Conservation (phyloP, 2,329 filamentous ascomycete species). For the Aspergillus thermomutatus region DNA sequence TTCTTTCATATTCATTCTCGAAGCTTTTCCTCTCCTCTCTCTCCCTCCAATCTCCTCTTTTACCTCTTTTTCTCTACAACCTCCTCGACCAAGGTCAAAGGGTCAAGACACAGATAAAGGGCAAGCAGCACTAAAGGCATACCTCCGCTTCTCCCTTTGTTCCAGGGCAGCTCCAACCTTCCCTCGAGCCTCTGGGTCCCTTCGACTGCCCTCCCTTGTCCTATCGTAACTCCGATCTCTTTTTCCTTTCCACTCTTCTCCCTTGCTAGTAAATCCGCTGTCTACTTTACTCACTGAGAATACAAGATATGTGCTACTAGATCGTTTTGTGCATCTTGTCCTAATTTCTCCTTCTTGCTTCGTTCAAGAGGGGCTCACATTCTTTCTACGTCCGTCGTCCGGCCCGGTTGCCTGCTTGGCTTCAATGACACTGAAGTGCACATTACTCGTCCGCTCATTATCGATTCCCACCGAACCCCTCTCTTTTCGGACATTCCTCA, state of each 20-base stretch:
- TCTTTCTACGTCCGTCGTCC: slow-evolving; percentile 5
- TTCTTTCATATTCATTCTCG: slow-evolving; percentile 14
- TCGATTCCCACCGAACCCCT: slow-evolving; percentile 17
- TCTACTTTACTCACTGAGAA: slow-evolving; percentile 6
- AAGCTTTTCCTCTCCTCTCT: slow-evolving; percentile 8
- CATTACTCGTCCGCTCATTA: slow-evolving; percentile 17
- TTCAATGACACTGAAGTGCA: slow-evolving; percentile 24
- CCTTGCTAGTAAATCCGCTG: not conserved
- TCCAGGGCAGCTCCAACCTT: not conserved
- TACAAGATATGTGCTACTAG: not conserved
- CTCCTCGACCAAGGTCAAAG: not conserved
- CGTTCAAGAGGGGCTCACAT: not conserved
- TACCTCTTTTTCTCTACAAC: not conserved
- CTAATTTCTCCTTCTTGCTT: slow-evolving; percentile 1
- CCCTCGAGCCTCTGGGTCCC: not conserved
- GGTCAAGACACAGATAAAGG: not conserved
- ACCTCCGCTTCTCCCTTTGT: not conserved
- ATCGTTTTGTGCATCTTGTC: not conserved
- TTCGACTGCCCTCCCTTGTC: not conserved
- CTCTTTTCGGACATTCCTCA: slow-evolving; percentile 29
- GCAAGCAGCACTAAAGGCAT: not conserved
- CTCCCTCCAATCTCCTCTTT: not conserved
- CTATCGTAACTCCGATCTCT: not conserved
- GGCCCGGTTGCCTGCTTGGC: slow-evolving; percentile 16
- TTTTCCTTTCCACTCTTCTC: slow-evolving; percentile 4